These are phyloP conservation scores for Populus nigra DNA, from an alignment of 345 rosid species.

Conservation along the genomic window DNA sequence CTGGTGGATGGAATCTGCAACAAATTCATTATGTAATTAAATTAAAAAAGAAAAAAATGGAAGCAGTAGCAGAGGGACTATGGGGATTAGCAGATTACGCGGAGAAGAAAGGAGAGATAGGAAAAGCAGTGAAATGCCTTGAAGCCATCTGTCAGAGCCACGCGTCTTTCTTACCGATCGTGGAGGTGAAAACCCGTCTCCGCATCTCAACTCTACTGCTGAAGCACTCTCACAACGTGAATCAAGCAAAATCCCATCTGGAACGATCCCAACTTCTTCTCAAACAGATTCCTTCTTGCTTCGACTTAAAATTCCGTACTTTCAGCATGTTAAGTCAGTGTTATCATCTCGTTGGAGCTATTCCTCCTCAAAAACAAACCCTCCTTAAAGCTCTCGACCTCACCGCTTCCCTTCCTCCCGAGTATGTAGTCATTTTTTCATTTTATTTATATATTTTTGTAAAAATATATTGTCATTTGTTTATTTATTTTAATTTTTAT, in stretches of 20 bases:
- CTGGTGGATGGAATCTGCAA: no score
- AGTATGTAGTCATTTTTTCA: slow-evolving; percentile 15
- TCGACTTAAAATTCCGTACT: slow-evolving; percentile 74
- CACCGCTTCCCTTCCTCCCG: slow-evolving; percentile 41
- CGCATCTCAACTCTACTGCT: slow-evolving; percentile 82
- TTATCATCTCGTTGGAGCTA: slow-evolving; percentile 80
- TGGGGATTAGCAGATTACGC: slow-evolving; percentile 88
- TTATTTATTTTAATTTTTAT: not conserved
- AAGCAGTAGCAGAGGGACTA: slow-evolving; percentile 81
- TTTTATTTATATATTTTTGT: not conserved
- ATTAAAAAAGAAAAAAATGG: slow-evolving; percentile 35
- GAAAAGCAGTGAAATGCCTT: slow-evolving; percentile 73
- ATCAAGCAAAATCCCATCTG: slow-evolving; percentile 81
- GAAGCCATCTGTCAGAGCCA: slow-evolving; percentile 85
- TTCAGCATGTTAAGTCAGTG: slow-evolving; percentile 85
- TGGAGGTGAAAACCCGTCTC: slow-evolving; percentile 84
- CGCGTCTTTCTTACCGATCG: slow-evolving; percentile 68
- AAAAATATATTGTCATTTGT: not conserved
- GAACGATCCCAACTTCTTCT: slow-evolving; percentile 77
- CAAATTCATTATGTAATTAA: not conserved
- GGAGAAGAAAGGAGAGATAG: slow-evolving; percentile 69
- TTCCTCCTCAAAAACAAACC: slow-evolving; percentile 77
- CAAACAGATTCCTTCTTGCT: slow-evolving; percentile 81
- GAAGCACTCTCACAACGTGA: slow-evolving; percentile 76
- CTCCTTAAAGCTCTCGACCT: slow-evolving; percentile 76